Percentiles rank a stretch among this genome's conserved stretches.
These are phyloP conservation scores for Aspergillus leporis DNA, from an alignment of 495 filamentous ascomycete genomes.

Conservation along the genomic window DNA sequence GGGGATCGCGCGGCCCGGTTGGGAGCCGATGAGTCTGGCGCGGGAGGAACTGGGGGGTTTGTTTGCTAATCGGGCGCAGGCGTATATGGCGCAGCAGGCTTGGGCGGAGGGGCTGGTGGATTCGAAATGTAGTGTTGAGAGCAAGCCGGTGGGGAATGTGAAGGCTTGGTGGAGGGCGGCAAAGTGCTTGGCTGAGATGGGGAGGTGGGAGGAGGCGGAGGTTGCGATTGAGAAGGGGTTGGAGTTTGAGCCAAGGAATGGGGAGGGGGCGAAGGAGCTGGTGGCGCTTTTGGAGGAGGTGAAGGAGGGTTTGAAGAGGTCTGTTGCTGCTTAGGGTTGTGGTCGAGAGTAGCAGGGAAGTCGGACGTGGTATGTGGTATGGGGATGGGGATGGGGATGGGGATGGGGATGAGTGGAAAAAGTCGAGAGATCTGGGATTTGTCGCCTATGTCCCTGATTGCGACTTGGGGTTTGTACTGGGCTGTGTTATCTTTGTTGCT, in stretches of 20 bases:
- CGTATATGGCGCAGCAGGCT: constrained; percentile 71
- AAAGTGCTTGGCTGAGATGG: constrained; percentile 87
- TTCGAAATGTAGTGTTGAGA: constrained; percentile 85
- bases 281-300: constrained; percentile 69
- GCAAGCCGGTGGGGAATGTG: constrained; percentile 80
- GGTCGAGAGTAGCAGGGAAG: too few species aligned
- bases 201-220: constrained; percentile 76
- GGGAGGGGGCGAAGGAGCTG: constrained; percentile 61
- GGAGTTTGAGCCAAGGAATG: constrained; percentile 79
- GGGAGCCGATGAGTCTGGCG: constrained; percentile 82
- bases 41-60: constrained; percentile 79
- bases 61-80: constrained; percentile 87
- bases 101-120: constrained; percentile 85
- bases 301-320: constrained; percentile 43
- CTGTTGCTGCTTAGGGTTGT: constrained; percentile 2
- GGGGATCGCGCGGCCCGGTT: constrained; percentile 75
- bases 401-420: too few species aligned
- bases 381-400: too few species aligned
- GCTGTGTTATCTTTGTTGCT: background rate
- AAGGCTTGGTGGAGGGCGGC: constrained; percentile 93
- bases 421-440: too few species aligned
- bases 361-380: background rate
- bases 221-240: constrained; percentile 70
- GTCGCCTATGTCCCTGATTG: too few species aligned
- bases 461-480: background rate